These are phyloP conservation scores for Trichoderma pleuroti DNA, from an alignment of 2,329 filamentous ascomycete species.

Conservation along the genomic window DNA sequence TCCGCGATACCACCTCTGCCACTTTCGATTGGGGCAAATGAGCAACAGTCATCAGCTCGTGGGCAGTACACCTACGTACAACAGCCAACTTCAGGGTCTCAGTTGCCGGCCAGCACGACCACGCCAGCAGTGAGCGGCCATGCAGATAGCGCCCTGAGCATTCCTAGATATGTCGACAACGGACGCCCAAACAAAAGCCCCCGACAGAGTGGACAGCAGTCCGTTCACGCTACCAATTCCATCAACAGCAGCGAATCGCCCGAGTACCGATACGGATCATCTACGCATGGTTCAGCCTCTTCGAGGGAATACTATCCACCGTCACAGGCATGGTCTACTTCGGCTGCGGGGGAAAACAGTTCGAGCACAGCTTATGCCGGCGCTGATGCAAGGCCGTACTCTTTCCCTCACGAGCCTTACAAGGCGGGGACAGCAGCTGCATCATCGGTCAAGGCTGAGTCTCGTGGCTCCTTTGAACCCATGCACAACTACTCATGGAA, in stretches of 20 bases:
- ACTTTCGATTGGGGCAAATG: slow-evolving; percentile 47
- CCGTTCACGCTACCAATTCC: slow-evolving; percentile 49
- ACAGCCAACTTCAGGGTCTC: slow-evolving; percentile 48
- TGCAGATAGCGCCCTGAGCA: slow-evolving; percentile 45
- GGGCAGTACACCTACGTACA: slow-evolving; percentile 55
- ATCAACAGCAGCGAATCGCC: slow-evolving; percentile 47
- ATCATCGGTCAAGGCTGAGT: slow-evolving; percentile 34
- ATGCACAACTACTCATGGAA: slow-evolving; percentile 59
- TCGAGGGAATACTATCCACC: slow-evolving; percentile 54
- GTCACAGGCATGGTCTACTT: slow-evolving; percentile 50
- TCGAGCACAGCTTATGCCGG: slow-evolving; percentile 45
- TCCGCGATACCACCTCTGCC: slow-evolving; percentile 54
- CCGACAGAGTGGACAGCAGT: slow-evolving; percentile 51
- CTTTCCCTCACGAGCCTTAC: slow-evolving; percentile 47
- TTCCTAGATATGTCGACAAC: slow-evolving; percentile 57
- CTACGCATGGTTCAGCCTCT: slow-evolving; percentile 27
- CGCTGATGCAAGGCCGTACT: slow-evolving; percentile 47
- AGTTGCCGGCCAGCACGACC: slow-evolving; percentile 43
- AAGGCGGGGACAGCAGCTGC: slow-evolving; percentile 33
- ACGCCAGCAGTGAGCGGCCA: slow-evolving; percentile 34
- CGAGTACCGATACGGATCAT: slow-evolving; percentile 56
- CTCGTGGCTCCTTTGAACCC: slow-evolving; percentile 45
- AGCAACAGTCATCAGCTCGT: slow-evolving; percentile 45
- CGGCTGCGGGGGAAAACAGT: slow-evolving; percentile 45
- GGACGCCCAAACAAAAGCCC: slow-evolving; percentile 55